phyloP scores from a whole-genome alignment of 2,329 filamentous ascomycete species.

The Phoma herbarum region DNA sequence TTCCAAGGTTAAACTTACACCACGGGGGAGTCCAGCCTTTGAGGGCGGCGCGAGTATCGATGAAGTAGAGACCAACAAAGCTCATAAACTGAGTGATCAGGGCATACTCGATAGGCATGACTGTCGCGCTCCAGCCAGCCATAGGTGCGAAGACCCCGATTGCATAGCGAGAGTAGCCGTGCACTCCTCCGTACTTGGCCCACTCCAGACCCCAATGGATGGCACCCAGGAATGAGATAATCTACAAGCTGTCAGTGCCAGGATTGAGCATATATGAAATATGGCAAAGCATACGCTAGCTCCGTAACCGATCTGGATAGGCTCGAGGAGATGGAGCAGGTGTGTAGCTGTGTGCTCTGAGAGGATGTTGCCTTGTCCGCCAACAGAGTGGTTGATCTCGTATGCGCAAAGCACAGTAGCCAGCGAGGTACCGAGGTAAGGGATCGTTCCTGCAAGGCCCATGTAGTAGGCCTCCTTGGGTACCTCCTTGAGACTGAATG shows the following conservation, averaged over 20 bases:
- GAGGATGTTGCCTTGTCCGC: constrained; percentile 71
- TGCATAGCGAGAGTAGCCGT: constrained; percentile 82
- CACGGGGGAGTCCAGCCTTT: constrained; percentile 82
- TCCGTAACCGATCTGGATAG: constrained; percentile 89
- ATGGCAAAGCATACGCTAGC: constrained; percentile 70
- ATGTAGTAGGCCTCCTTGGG: constrained; percentile 60
- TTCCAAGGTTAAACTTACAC: constrained; percentile 63
- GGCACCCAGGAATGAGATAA: constrained; percentile 92
- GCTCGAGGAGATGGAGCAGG: constrained; percentile 79
- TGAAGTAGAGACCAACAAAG: constrained; percentile 87
- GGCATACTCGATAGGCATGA: constrained; percentile 85
- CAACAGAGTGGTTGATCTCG: constrained; percentile 76
- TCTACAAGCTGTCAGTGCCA: constrained; percentile 58
- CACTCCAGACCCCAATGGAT: constrained; percentile 95
- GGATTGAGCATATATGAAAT: not conserved
- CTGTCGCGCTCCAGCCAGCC: constrained; percentile 87
- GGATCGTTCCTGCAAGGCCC: constrained; percentile 61
- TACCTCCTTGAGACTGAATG: constrained; percentile 57
- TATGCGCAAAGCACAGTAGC: constrained; percentile 84
- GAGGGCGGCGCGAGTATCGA: constrained; percentile 75
- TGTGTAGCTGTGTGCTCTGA: constrained; percentile 75
- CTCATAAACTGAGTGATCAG: constrained; percentile 85
- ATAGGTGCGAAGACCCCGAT: constrained; percentile 81
- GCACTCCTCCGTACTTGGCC: constrained; percentile 70
- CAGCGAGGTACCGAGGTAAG: constrained; percentile 82